Percentiles rank a stretch among this genome's conserved stretches.
Evolutionary conservation across 768 basidiomycete genomes (phyloP).

Genomic region (Coprinellus micaceus): DNA sequence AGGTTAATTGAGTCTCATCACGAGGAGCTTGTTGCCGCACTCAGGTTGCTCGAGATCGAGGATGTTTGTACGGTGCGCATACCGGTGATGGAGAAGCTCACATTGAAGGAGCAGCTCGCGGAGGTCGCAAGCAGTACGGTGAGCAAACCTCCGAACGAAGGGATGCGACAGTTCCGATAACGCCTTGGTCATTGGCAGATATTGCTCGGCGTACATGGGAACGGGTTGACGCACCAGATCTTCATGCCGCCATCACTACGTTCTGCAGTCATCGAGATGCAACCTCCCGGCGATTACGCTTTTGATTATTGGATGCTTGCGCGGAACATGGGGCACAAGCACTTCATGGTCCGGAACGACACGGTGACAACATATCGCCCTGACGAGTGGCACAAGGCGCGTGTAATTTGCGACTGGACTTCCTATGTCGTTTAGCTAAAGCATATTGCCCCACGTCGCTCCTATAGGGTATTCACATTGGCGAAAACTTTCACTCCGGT

Average conservation of each 20-base stretch:
- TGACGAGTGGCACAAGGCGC: constrained; percentile 25
- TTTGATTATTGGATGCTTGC: constrained; percentile 43
- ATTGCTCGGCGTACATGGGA: constrained; percentile 46
- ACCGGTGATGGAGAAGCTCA: constrained; percentile 20
- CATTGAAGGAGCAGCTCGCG: constrained; percentile 18
- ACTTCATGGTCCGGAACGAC: constrained; percentile 69
- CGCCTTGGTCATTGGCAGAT: constrained; percentile 12
- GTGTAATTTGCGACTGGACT: neutral
- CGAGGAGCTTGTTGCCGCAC: constrained; percentile 19
- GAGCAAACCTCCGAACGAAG: constrained; percentile 7
- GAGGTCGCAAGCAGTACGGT: constrained; percentile 21
- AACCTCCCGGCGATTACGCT: constrained; percentile 15
- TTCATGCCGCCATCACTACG: constrained; percentile 64
- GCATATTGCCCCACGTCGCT: neutral
- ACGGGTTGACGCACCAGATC: constrained; percentile 66
- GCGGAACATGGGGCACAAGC: constrained; percentile 40
- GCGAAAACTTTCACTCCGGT: neutral
- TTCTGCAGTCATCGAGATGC: constrained; percentile 68
- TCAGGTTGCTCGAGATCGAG: constrained; percentile 19
- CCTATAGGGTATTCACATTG: neutral
- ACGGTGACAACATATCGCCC: constrained; percentile 39
- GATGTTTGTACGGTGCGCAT: constrained; percentile 20
- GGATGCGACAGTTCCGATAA: neutral
- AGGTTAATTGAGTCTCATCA: constrained; percentile 20
- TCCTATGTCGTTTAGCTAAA: no score